phyloP scores from a whole-genome alignment of 805 yeast genomes.

The Cyberlindnera lachancei region DNA sequence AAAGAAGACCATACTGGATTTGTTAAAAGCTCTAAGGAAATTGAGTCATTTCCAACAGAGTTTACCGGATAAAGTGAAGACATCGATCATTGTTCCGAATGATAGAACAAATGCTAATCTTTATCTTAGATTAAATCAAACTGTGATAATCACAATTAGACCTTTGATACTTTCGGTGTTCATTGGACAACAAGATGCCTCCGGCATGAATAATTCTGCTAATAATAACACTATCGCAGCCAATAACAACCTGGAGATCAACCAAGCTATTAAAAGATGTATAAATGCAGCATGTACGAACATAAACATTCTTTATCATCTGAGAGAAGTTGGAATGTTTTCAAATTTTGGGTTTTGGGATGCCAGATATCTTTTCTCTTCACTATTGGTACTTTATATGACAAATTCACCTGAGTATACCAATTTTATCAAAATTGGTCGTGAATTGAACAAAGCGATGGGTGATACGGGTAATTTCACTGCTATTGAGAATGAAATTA shows the following conservation, averaged over 20 bases:
- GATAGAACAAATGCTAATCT: conserved; percentile 27
- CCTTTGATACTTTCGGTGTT: conserved; percentile 29
- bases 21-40: conserved; percentile 17
- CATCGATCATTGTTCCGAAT: conserved; percentile 11
- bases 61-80: conserved; percentile 15
- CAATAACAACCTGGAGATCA: too few relatives aligned
- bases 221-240: too few relatives aligned
- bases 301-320: conserved; percentile 22
- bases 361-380: conserved; percentile 30
- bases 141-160: conserved; percentile 28
- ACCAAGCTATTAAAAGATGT: conserved; percentile 23
- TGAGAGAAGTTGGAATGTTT: conserved; percentile 24
- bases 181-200: conserved; percentile 20
- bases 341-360: conserved; percentile 35
- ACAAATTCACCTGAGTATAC: conserved; percentile 16
- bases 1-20: conserved; percentile 20
- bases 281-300: conserved; percentile 27
- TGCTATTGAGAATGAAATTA: conserved; percentile 24
- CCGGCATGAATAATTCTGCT: conserved; percentile 10
- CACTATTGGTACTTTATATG: conserved; percentile 26
- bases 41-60: conserved; percentile 20
- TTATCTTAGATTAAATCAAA: conserved; percentile 28
- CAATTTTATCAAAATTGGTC: conserved; percentile 15
- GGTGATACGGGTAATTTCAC: conserved; percentile 25
- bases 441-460: conserved; percentile 21